Evolutionary conservation across 495 filamentous ascomycete species (phyloP), one percentile per base, ranked within the genome.

Genomic region (Hyaloscypha hepaticicola): DNA sequence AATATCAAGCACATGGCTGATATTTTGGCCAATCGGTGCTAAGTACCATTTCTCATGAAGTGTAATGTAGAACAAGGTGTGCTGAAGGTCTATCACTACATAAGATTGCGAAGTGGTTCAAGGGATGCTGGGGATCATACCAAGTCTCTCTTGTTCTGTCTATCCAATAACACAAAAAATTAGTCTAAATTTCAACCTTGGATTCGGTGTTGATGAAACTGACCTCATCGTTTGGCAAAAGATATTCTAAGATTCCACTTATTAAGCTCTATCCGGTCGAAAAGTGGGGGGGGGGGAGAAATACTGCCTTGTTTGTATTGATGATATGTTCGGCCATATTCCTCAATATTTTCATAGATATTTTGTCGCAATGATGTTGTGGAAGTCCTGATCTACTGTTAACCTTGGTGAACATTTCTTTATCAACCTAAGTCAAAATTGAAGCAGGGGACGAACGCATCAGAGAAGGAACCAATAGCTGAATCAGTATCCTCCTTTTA

Each of bases 51-150:
- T 27, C 12, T 55, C 63, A 3, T 55, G 21, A 9, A 61, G 33
- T 8, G 63, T 49, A 3, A 66, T 24, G 8, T 5, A 19, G 14
- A 60, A 60, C 16, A 66, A 11, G 41, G 75, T 70, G 63, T 84
- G 82, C 66, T 84, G 82, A n/a, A 82, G 69, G 57, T 84, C 82
- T 80, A 26, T 55, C 26, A 12, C 2, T 25, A 28, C 16, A 55
- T 38, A 22, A 55, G 12, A 8, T 41, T 1, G n/a, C 14, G 28
- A 29, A 4, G 27, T 41, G 0, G 11, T 7, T 3, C 49, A 34
- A 6, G 22, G 21, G 19, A 19, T 5, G 0, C 1, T 53, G 5
- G 31, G 56, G 3, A 28, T 5, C 26, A 9, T 22, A 66, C 66
- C 61, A 26, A 64, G 61, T 29, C 62, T 58, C 8, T 68, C 52